phyloP scores from a whole-genome alignment of 2,329 filamentous ascomycete species.

The Botrytis elliptica region DNA sequence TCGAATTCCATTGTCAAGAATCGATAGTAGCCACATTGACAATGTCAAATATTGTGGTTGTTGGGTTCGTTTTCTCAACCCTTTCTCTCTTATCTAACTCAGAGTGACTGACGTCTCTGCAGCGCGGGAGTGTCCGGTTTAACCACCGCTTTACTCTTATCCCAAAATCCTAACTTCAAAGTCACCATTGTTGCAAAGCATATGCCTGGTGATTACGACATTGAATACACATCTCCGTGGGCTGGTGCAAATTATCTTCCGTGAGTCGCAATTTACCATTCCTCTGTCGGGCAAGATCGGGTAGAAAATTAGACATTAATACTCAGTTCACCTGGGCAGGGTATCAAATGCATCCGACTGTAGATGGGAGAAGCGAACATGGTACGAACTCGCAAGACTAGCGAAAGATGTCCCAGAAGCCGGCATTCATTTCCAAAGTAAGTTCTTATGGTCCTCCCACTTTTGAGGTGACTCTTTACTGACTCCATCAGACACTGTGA shows the following conservation, averaged over 20 bases:
- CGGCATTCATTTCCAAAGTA: slow-evolving; percentile 76
- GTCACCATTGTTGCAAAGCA: slow-evolving; percentile 79
- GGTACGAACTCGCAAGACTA: slow-evolving; percentile 60
- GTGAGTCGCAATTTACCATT: slow-evolving; percentile 46
- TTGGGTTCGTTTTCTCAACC: slow-evolving; percentile 35
- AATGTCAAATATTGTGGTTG: slow-evolving; percentile 43
- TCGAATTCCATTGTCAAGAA: background rate
- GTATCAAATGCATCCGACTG: slow-evolving; percentile 36
- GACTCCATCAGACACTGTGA: slow-evolving; percentile 44
- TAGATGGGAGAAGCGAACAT: slow-evolving; percentile 63
- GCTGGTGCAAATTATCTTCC: slow-evolving; percentile 79
- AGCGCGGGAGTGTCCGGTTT: slow-evolving; percentile 66
- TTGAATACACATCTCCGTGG: slow-evolving; percentile 88
- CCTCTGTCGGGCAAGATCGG: background rate
- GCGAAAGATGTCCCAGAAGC: slow-evolving; percentile 68
- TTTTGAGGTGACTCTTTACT: background rate
- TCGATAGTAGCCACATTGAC: background rate
- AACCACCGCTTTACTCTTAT: slow-evolving; percentile 62
- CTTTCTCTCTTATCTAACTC: slow-evolving; percentile 24
- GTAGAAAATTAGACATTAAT: slow-evolving; percentile 15
- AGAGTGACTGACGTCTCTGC: slow-evolving; percentile 15
- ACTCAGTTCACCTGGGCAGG: slow-evolving; percentile 36
- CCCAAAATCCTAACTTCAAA: slow-evolving; percentile 52
- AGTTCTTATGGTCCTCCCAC: slow-evolving; percentile 14
- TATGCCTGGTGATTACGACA: slow-evolving; percentile 91